Percentiles rank a stretch among this genome's conserved stretches.
Conservation (phyloP, 352 stramenopile species). For the Phytopythium kandeliae region DNA sequence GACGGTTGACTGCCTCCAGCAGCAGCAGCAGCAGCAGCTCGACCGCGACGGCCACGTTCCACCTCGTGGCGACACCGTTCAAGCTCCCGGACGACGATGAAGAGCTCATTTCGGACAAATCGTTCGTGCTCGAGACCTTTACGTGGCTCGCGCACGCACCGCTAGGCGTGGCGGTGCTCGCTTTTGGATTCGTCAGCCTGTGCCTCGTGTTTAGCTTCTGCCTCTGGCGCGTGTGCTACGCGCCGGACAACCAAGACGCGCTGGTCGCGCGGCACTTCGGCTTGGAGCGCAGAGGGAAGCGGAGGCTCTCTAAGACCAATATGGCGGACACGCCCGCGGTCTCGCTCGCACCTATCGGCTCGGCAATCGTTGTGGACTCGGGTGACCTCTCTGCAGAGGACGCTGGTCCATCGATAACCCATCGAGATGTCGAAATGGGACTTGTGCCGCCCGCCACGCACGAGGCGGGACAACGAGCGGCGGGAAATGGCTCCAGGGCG, state of each 20-base stretch:
- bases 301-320: neutral
- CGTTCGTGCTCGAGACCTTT: constrained; percentile 39
- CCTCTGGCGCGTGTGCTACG: constrained; percentile 43
- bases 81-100: constrained; percentile 11
- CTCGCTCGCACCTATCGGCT: constrained; percentile 1
- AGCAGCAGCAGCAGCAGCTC: neutral
- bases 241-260: constrained; percentile 66
- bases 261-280: constrained; percentile 21
- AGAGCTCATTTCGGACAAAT: constrained; percentile 37
- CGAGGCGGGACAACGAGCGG: too few species aligned
- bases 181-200: constrained; percentile 27
- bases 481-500: too few species aligned
- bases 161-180: constrained; percentile 41
- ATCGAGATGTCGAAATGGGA: constrained; percentile 4
- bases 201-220: constrained; percentile 40
- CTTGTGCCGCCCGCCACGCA: neutral
- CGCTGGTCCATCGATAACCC: neutral
- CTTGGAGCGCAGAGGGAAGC: neutral
- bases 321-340: neutral
- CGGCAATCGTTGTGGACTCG: constrained; percentile 2
- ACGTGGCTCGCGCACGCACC: constrained; percentile 44
- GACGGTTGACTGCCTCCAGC: constrained; percentile 1
- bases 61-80: constrained; percentile 39
- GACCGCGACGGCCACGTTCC: constrained; percentile 15
- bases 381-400: neutral